Percentiles rank a stretch among this genome's conserved stretches.
Evolutionary conservation across 768 basidiomycete genomes (phyloP).

Genomic region (Phaffia australis): DNA sequence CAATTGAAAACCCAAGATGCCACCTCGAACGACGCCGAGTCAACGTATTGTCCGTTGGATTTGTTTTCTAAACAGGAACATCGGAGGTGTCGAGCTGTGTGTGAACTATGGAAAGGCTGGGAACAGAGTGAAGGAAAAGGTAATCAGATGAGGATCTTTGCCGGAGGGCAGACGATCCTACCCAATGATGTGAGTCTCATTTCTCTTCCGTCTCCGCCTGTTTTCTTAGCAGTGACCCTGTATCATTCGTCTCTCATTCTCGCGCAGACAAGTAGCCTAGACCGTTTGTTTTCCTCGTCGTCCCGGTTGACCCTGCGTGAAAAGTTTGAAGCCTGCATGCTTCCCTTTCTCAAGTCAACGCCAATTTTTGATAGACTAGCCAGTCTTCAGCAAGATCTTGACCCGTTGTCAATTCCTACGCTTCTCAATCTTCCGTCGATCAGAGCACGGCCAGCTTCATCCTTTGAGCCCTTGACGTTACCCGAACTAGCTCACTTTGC

Average conservation of each 20-base stretch:
- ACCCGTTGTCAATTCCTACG: constrained; percentile 76
- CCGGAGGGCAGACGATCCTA: constrained; percentile 50
- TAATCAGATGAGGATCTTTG: constrained; percentile 78
- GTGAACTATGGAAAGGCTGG: constrained; percentile 65
- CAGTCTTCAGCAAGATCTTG: constrained; percentile 53
- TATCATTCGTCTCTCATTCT: neutral
- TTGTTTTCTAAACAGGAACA: constrained; percentile 60
- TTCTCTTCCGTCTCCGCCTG: neutral
- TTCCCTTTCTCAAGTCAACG: constrained; percentile 24
- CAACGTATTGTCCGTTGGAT: constrained; percentile 75
- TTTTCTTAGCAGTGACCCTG: neutral
- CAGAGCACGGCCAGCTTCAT: constrained; percentile 7
- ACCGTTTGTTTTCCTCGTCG: neutral
- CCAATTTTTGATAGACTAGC: constrained; percentile 46
- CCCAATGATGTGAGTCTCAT: constrained; percentile 49
- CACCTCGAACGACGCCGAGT: neutral
- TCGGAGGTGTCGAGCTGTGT: constrained; percentile 58
- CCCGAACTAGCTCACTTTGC: constrained; percentile 58
- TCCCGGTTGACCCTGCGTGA: neutral
- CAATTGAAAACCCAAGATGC: constrained; percentile 41
- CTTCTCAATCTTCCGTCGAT: constrained; percentile 39
- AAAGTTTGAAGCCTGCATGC: constrained; percentile 17
- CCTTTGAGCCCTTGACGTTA: constrained; percentile 25
- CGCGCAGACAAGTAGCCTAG: neutral
- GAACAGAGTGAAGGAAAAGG: constrained; percentile 49